phyloP scores from a whole-genome alignment of 2,329 filamentous ascomycete genomes.

The Triangularia setosa region DNA sequence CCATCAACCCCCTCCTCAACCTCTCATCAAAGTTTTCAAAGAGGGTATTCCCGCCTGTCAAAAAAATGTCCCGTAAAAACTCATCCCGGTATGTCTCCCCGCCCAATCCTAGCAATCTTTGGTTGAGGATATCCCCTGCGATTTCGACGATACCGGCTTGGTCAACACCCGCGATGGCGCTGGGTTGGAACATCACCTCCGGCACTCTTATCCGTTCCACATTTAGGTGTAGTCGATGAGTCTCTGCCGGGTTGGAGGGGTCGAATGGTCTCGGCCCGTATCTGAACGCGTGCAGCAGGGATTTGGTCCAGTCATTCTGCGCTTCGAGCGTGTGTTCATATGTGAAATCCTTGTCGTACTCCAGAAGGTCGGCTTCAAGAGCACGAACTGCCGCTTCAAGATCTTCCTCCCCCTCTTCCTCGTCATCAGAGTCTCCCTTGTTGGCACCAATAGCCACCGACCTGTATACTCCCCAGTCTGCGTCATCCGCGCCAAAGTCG shows the following conservation, averaged over 20 bases:
- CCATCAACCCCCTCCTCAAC: constrained; percentile 66
- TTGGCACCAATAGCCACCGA: constrained; percentile 80
- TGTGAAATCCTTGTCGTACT: constrained; percentile 83
- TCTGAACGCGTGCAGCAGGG: constrained; percentile 81
- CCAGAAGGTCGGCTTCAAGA: constrained; percentile 79
- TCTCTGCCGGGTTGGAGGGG: constrained; percentile 70
- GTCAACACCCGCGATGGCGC: constrained; percentile 78
- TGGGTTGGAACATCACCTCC: constrained; percentile 88
- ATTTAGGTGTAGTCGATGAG: constrained; percentile 89
- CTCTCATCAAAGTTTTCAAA: constrained; percentile 85
- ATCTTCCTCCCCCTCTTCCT: constrained; percentile 91
- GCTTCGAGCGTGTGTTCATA: constrained; percentile 90
- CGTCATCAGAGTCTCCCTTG: constrained; percentile 71
- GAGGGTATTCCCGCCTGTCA: constrained; percentile 89
- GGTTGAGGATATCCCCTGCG: constrained; percentile 80
- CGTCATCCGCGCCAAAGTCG: constrained; percentile 93
- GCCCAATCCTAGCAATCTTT: constrained; percentile 61
- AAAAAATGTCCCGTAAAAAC: constrained; percentile 80
- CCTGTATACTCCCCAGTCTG: constrained; percentile 96
- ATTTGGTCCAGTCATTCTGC: constrained; percentile 93
- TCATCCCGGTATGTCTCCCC: constrained; percentile 52
- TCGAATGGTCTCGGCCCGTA: constrained; percentile 87
- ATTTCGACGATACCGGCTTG: constrained; percentile 94
- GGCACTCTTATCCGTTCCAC: constrained; percentile 93
- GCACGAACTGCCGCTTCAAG: constrained; percentile 67